Conservation (phyloP, 805 yeast species). For the Ogataea polymorpha region DNA sequence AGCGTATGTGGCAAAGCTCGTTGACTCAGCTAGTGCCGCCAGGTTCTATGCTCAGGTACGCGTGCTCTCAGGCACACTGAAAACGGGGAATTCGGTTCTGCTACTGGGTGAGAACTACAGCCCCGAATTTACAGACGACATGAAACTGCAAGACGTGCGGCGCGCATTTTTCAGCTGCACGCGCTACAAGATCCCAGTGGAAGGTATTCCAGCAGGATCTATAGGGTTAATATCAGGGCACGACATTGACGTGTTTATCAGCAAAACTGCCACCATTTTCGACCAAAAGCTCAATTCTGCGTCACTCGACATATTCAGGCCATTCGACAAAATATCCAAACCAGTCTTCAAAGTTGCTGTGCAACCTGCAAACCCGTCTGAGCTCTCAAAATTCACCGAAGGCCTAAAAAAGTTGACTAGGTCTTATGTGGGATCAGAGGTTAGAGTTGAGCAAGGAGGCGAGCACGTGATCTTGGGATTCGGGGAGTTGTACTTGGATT, state of each 20-base stretch:
- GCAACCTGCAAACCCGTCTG: constrained; percentile 77
- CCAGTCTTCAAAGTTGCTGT: constrained; percentile 79
- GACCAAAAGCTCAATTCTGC: constrained; percentile 23
- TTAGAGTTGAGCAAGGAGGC: constrained; percentile 85
- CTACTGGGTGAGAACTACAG: constrained; percentile 55
- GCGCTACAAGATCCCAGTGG: constrained; percentile 58
- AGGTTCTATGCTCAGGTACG: constrained; percentile 58
- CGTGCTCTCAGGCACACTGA: constrained; percentile 58
- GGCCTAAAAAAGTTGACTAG: constrained; percentile 62
- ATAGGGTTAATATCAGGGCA: constrained; percentile 64
- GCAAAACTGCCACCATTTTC: constrained; percentile 60
- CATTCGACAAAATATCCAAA: constrained; percentile 42
- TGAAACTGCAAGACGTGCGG: constrained; percentile 38
- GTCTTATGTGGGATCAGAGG: constrained; percentile 60
- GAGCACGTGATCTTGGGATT: constrained; percentile 77
- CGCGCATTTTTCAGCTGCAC: constrained; percentile 61
- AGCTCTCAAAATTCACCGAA: constrained; percentile 67
- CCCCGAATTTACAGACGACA: constrained; percentile 52
- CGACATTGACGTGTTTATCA: constrained; percentile 47
- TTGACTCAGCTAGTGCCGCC: constrained; percentile 51
- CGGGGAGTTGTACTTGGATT: constrained; percentile 88
- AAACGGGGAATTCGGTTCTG: constrained; percentile 43
- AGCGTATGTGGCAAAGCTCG: constrained; percentile 57
- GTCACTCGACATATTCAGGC: constrained; percentile 35
- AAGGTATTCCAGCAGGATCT: constrained; percentile 59